These are phyloP conservation scores for Mycena albidolilacea DNA, from an alignment of 768 basidiomycete genomes.

Conservation along the genomic window DNA sequence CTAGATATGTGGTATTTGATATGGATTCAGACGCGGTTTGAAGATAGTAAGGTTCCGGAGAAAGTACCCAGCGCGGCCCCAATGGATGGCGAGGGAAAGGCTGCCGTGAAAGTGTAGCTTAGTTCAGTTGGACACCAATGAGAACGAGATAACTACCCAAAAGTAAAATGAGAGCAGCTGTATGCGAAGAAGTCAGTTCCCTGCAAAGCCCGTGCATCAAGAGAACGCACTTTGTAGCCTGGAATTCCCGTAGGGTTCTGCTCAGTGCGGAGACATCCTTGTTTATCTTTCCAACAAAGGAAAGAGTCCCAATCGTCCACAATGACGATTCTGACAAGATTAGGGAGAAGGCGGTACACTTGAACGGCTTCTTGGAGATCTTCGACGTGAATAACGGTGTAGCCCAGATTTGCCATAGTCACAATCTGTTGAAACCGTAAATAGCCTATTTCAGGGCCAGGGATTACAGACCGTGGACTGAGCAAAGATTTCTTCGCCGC, in stretches of 20 bases:
- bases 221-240: conserved; percentile 19
- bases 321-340: conserved; percentile 28
- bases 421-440: conserved; percentile 16
- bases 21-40: neutral
- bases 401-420: conserved; percentile 31
- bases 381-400: conserved; percentile 26
- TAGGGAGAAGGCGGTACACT: conserved; percentile 27
- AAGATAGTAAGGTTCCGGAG: conserved; percentile 24
- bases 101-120: neutral
- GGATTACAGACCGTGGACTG: neutral
- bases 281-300: conserved; percentile 19
- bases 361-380: neutral
- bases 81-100: conserved; percentile 31
- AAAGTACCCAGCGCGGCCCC: conserved; percentile 32
- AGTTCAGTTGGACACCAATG: neutral
- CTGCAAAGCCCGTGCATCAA: neutral
- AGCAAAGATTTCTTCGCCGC: neutral
- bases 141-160: neutral
- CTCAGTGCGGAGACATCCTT: conserved; percentile 18
- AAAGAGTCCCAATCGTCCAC: conserved; percentile 29
- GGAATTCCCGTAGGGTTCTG: conserved; percentile 33
- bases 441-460: neutral
- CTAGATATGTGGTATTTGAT: conserved; percentile 34
- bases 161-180: conserved; percentile 31
- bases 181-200: neutral